phyloP scores from a whole-genome alignment of 306 rosid species.

The Fragaria nilgerrensis region DNA sequence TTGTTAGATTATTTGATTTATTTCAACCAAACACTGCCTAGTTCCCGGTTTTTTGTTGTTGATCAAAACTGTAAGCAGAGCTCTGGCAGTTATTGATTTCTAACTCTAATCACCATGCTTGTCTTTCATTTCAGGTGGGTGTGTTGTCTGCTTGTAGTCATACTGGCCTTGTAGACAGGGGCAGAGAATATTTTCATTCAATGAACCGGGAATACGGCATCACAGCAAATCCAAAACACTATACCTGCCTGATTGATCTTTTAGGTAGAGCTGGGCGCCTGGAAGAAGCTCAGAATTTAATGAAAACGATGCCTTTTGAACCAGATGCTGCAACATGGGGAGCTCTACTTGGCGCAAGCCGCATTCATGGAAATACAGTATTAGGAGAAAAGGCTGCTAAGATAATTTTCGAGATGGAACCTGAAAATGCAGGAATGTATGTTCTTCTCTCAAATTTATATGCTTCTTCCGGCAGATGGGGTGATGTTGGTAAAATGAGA shows the following conservation, averaged over 20 bases:
- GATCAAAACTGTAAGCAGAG: neutral
- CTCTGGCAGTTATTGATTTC: neutral
- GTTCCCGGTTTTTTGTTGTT: neutral
- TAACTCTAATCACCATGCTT: neutral
- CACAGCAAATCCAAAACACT: constrained; percentile 59
- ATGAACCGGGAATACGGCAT: constrained; percentile 58
- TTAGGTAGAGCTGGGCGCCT: constrained; percentile 83
- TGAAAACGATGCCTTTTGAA: constrained; percentile 68
- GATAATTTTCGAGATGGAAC: constrained; percentile 81
- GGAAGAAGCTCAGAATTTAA: constrained; percentile 65
- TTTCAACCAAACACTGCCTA: neutral
- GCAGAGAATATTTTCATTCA: constrained; percentile 58
- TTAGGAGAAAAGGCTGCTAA: constrained; percentile 79
- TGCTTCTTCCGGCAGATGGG: constrained; percentile 91
- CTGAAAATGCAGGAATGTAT: constrained; percentile 81
- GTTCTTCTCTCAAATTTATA: constrained; percentile 85
- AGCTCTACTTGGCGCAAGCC: constrained; percentile 78
- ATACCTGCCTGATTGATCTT: constrained; percentile 83
- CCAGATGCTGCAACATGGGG: constrained; percentile 90
- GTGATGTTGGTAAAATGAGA: constrained; percentile 69
- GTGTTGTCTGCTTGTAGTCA: constrained; percentile 87
- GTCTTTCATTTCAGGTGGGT: constrained; percentile 56
- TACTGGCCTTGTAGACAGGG: constrained; percentile 63
- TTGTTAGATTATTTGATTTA: neutral
- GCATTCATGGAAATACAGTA: constrained; percentile 71